These are phyloP conservation scores for Endoconidiophora laricicola DNA, from an alignment of 2,329 filamentous ascomycete species.

Conservation along the genomic window DNA sequence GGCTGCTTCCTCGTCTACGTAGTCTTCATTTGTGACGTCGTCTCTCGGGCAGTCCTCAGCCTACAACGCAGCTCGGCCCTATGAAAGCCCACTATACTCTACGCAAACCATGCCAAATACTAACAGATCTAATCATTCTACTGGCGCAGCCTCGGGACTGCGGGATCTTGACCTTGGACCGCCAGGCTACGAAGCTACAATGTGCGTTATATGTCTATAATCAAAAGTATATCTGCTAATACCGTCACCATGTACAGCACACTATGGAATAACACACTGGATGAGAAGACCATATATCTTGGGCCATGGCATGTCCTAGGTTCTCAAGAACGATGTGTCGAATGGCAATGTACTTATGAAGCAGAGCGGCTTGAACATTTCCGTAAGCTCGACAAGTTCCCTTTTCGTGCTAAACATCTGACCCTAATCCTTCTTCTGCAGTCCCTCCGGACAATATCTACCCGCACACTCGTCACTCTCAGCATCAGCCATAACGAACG, in stretches of 20 bases:
- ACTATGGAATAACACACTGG: conserved; percentile 32
- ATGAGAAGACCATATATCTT: conserved; percentile 33
- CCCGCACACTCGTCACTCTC: conserved; percentile 32
- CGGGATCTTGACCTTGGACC: conserved; percentile 33
- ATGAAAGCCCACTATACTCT: no score
- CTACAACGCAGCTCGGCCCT: conserved; percentile 21
- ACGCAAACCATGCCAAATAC: no score
- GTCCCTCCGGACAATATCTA: no score
- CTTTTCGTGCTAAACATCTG: conserved; percentile 18
- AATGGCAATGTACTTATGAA: conserved; percentile 37
- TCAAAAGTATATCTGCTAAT: no score
- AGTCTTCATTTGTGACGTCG: conserved; percentile 32
- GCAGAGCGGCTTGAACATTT: conserved; percentile 35
- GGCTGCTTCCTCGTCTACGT: conserved; percentile 27
- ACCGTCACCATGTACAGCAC: conserved; percentile 20
- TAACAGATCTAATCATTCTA: conserved; percentile 21
- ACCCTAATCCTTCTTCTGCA: no score
- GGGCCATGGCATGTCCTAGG: conserved; percentile 36
- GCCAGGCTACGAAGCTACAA: conserved; percentile 36
- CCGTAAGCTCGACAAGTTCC: conserved; percentile 20
- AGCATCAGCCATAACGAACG: conserved; percentile 32
- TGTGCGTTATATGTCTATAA: conserved; percentile 22
- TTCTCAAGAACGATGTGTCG: conserved; percentile 30
- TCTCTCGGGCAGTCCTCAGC: conserved; percentile 26
- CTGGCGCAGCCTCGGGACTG: conserved; percentile 23